Evolutionary conservation across 2,329 filamentous ascomycete genomes (phyloP), one percentile per base, ranked within the genome.

Genomic region (Pseudopithomyces chartarum): DNA sequence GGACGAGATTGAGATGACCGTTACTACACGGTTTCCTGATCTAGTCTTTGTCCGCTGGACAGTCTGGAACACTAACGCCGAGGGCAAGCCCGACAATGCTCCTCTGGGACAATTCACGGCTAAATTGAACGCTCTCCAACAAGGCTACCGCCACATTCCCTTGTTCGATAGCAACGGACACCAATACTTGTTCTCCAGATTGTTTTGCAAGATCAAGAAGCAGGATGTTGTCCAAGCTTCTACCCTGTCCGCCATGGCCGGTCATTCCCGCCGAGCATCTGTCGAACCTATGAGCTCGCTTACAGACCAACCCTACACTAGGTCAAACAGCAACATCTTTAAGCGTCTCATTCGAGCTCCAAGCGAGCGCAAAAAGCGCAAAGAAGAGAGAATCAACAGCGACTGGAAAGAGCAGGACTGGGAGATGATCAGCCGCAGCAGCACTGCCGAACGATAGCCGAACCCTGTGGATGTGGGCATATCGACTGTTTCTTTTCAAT

Each of bases 11-110:
- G 86, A 86, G 59, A 89, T 97, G 76, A 88, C 87, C 54, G 82
- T 97, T 22, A 92, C 92, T 46, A 98, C 95, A n/a, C 96, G 96
- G 71, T 93, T 94, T 71, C 93, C 94, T 0, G 92, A 95, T 66
- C 82, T 99, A 29, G 90, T 98, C 56, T 98, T 98, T 75, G 88
- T 99, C 51, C 90, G 92, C 44, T 97, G 92, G 86, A 93, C 89
- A 22, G 92, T 98, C 54, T 94, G 91, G 83, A 90, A 95, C 64
- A 93, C 92, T 1, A 82, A 29, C 26, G 26, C 86, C 57, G 91
- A 94, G 70, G 90, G 90, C 40, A 88, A 81, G 56, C 88, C 88
- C 60, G 82, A 81, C 77, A 82, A 67, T 74, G 85, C 75, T 77
- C 81, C 91, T 20, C 83, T 97, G 55, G 95, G 92, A 2, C 95